These are phyloP conservation scores for Annona squamosa DNA, from an alignment of 164 flowering plant species.

Conservation along the genomic window DNA sequence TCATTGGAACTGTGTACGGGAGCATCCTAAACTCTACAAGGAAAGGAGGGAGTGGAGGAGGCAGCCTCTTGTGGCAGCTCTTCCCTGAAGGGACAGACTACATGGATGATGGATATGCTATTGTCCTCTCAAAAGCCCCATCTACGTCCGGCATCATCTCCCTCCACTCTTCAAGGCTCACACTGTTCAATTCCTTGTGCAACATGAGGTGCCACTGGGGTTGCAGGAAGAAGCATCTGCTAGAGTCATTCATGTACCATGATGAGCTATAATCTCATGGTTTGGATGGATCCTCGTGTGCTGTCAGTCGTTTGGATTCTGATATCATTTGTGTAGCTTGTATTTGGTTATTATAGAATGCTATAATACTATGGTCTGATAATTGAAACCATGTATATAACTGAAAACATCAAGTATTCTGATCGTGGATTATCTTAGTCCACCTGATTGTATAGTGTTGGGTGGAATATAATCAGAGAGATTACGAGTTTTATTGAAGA, in stretches of 20 bases:
- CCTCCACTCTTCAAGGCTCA: constrained; percentile 60
- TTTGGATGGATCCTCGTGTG: background rate
- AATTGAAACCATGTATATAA: background rate
- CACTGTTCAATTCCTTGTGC: constrained; percentile 58
- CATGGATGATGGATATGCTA: constrained; percentile 93
- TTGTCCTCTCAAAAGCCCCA: constrained; percentile 57
- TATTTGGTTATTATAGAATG: background rate
- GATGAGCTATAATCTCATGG: constrained; percentile 32
- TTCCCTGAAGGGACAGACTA: constrained; percentile 86
- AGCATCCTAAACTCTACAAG: constrained; percentile 49
- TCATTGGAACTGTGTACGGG: constrained; percentile 53
- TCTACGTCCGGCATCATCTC: constrained; percentile 62
- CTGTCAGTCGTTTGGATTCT: background rate
- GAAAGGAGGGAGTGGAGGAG: constrained; percentile 83
- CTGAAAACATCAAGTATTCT: background rate
- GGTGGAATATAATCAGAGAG: background rate
- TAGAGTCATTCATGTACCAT: constrained; percentile 34
- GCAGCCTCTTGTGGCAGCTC: constrained; percentile 82
- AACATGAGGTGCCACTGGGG: constrained; percentile 65
- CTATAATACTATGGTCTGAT: background rate
- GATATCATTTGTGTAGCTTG: background rate
- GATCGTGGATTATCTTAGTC: background rate
- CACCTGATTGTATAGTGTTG: background rate
- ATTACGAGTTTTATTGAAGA: background rate
- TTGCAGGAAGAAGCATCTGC: constrained; percentile 58